Evolutionary conservation across 2,329 filamentous ascomycete genomes (phyloP), one percentile per base, ranked within the genome.

Genomic region (Nothophaeocryptopus gaeumannii): DNA sequence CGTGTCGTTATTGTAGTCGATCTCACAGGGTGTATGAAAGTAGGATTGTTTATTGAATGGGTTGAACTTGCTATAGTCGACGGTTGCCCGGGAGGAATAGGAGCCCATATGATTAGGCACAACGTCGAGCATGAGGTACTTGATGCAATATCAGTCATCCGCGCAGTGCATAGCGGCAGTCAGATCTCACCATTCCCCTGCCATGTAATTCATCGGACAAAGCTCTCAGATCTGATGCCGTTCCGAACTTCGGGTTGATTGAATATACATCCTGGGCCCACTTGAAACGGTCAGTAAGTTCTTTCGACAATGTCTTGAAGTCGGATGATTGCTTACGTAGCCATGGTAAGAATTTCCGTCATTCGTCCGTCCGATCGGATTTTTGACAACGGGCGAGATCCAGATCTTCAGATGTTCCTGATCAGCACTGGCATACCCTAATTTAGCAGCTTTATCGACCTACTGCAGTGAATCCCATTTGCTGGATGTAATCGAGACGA

Each of bases 21-120:
- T 73, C 2, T 59, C 61, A 65, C 84, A 87, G 12, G 72, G 59
- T 1, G 74, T 38, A 62, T 87, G 83, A 45, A 58, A 68, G 47
- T 65, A 61, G n/a, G 73, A 73, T 46, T 61, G 58, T 5, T 62
- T 54, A 54, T 73, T 68, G 61, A 74, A 74, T 7, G 71, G 70
- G 10, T 61, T 66, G 58, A 71, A 69, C 32, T 61, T 56, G 33
- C 55, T 64, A 42, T 66, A 69, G 47, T 68, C 58, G 40, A 68
- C 60, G 10, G 54, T 58, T 15, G 50, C 51, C n/a, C 52, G 53
- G 30, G 61, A 43, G 12, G 62, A 61, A 31, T 58, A 59, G 40
- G 65, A 70, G 12, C 67, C 70, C 47, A 73, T 68, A 53, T 71
- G 69, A 38, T 77, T 77, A 33, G 73, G 69, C 1, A 76, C 74